These are phyloP conservation scores for Acacia confusa DNA, from an alignment of 306 rosid species.

Conservation along the genomic window DNA sequence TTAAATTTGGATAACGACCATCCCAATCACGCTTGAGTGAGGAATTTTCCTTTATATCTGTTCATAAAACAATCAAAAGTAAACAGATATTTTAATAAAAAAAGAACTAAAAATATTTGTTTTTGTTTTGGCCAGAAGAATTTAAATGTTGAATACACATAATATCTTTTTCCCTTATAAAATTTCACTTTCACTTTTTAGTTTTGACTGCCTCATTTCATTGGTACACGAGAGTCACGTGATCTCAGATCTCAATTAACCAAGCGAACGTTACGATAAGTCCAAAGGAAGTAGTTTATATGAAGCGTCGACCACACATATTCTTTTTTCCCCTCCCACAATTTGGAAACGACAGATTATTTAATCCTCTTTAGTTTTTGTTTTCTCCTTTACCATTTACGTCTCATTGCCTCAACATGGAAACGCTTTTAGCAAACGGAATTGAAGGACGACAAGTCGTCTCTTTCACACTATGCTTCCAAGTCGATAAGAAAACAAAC, in stretches of 20 bases:
- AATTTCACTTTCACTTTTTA: background rate
- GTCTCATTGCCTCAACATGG: background rate
- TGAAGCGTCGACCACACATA: background rate
- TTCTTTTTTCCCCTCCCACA: background rate
- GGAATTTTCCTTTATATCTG: background rate
- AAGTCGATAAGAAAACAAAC: background rate
- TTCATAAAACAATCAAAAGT: background rate
- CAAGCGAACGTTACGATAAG: background rate
- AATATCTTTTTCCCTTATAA: no score
- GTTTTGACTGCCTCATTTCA: background rate
- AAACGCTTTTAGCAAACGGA: background rate
- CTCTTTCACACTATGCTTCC: slow-evolving; percentile 18
- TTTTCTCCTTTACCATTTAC: background rate
- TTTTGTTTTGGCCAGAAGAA: no score
- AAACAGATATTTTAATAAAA: background rate
- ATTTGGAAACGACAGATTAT: background rate
- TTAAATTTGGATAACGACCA: background rate
- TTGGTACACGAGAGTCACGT: background rate
- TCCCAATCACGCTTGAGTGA: background rate
- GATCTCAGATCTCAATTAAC: background rate
- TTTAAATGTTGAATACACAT: no score
- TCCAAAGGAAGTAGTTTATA: background rate
- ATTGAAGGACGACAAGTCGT: background rate
- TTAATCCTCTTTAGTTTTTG: background rate
- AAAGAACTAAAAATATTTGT: background rate